A percentile compares a stretch with the other conserved stretches of the same genome.
Conservation (phyloP, 768 basidiomycete species). For the Sarcomyxa edulis region DNA sequence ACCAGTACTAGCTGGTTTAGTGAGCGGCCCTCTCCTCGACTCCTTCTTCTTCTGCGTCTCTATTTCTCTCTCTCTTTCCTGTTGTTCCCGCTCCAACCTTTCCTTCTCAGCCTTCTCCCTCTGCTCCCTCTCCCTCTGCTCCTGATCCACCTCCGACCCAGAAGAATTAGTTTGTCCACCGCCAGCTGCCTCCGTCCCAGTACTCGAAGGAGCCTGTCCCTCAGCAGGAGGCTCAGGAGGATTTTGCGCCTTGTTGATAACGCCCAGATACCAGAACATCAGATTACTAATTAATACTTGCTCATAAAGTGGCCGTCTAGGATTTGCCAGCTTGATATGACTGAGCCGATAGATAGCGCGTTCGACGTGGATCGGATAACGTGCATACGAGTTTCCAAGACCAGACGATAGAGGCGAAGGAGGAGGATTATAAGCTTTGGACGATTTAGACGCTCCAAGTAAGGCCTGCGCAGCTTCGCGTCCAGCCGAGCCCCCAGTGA, state of each 20-base stretch:
- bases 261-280: conserved; percentile 99
- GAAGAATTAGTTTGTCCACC: conserved; percentile 21
- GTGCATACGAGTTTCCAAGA: conserved; percentile 48
- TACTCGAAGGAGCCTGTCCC: conserved; percentile 17
- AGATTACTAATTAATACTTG: conserved; percentile 90
- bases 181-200: conserved; percentile 26
- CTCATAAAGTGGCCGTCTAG: conserved; percentile 92
- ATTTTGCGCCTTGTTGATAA: conserved; percentile 88
- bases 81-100: conserved; percentile 32
- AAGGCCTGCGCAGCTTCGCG: conserved; percentile 85
- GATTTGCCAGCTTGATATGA: conserved; percentile 98
- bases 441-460: conserved; percentile 78
- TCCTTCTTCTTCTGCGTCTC: conserved; percentile 49
- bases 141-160: conserved; percentile 36
- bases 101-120: conserved; percentile 25
- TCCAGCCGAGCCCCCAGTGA: conserved; percentile 45
- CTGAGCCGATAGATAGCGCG: conserved; percentile 95
- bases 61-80: conserved; percentile 42
- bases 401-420: conserved; percentile 50
- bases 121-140: conserved; percentile 34
- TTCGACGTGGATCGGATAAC: conserved; percentile 98
- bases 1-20: conserved; percentile 51
- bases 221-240: conserved; percentile 31
- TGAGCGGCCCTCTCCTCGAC: conserved; percentile 55
- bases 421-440: conserved; percentile 59